These are phyloP conservation scores for Camellia lanceoleosa DNA, from an alignment of 148 eudicot genomes.

Conservation along the genomic window DNA sequence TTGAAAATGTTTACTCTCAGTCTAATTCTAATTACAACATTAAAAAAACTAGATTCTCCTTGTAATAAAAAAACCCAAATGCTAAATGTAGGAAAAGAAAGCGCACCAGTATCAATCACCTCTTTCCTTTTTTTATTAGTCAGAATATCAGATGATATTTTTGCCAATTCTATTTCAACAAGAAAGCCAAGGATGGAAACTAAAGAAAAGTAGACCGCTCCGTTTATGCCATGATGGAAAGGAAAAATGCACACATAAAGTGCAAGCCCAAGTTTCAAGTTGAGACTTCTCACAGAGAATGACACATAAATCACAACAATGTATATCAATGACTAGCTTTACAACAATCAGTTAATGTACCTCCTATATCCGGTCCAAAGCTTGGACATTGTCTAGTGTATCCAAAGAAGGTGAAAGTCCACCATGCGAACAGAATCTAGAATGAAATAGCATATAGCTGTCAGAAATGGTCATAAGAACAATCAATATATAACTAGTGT, in stretches of 20 bases:
- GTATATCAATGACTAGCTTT: not conserved
- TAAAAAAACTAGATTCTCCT: no score
- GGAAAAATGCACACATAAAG: not conserved
- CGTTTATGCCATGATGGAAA: not conserved
- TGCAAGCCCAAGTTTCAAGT: not conserved
- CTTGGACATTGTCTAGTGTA: constrained; percentile 87
- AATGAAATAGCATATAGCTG: constrained; percentile 9
- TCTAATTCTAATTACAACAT: no score
- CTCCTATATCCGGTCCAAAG: constrained; percentile 96
- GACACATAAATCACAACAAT: not conserved
- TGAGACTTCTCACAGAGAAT: not conserved
- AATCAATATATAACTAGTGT: not conserved
- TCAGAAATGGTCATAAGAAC: constrained; percentile 3
- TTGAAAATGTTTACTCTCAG: no score
- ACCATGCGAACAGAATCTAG: constrained; percentile 94
- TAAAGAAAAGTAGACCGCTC: no score
- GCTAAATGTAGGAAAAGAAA: no score
- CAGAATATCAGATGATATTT: not conserved
- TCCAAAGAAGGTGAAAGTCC: constrained; percentile 96
- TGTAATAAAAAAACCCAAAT: no score
- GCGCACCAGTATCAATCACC: no score
- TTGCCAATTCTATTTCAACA: not conserved
- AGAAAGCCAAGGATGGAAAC: no score
- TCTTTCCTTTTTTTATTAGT: not conserved
- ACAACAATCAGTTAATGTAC: constrained; percentile 24